Evolutionary conservation across 352 stramenopile genomes (phyloP), one percentile per base, ranked within the genome.

Genomic region (Blastocystis hominis): DNA sequence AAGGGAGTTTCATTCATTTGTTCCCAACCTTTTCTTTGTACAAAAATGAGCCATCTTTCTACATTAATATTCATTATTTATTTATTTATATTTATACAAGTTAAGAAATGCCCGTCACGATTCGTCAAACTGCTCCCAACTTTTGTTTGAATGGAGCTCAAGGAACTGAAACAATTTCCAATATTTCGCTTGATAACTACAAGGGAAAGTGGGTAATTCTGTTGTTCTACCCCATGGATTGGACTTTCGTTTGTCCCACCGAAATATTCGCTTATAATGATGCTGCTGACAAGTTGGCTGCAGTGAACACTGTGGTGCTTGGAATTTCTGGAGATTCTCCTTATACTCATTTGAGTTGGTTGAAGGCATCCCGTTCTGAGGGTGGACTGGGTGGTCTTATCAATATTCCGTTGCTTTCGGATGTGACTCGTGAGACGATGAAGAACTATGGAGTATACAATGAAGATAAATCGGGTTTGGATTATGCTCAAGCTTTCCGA

Each of bases 141-240:
- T 86, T 86, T 24, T 75, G 56, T 44, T 42, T 86, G 6, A 75
- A 69, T n/a, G 75, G 75, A 44, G 75, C 75, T 86, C 34, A 86
- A 38, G 56, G 59, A 38, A 30, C 6, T 7, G 72, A 84, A 20
- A 84, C 59, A 9, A 42, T 84, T 56, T 69, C 54, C 38, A 54
- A 66, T 47, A 36, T 66, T 0, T 38, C 72, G 6, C 72, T 84
- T n/a, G 72, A 84, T 6, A 13, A 75, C 24, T 70, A 84, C 54
- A 84, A 84, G 59, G 72, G 72, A 4, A 47, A 66, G 54, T 84
- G 72, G 72, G 30, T 70, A 2, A 47, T 66, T 24, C 54, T 84
- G 24, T 47, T 84, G 24, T 84, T 84, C 72, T 84, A 84, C n/a
- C 72, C 72, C 59, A 84, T 84, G 72, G 72, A 84, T 24, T 84